Percentiles rank a stretch among this genome's conserved stretches.
Conservation (phyloP, 2,329 filamentous ascomycete genomes). For the Epichloe amarillans region DNA sequence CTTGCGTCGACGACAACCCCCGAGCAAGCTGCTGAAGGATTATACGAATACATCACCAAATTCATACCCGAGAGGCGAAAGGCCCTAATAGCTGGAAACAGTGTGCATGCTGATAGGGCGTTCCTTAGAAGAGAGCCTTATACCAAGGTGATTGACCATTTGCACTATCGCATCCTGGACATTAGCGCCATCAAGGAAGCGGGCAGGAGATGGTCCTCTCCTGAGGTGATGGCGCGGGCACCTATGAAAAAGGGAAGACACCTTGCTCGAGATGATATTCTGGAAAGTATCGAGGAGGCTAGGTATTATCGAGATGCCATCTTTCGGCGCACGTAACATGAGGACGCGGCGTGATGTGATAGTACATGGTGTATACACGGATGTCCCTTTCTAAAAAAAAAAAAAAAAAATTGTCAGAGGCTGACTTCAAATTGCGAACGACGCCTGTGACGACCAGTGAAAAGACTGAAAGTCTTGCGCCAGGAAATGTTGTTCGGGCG, state of each 20-base stretch:
- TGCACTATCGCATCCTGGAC: conserved; percentile 86
- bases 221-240: conserved; percentile 34
- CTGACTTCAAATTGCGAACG: not conserved
- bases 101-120: conserved; percentile 75
- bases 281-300: conserved; percentile 91
- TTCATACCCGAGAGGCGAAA: conserved; percentile 52
- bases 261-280: conserved; percentile 75
- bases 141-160: conserved; percentile 54
- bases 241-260: conserved; percentile 73
- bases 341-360: not conserved
- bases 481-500: no score
- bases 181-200: conserved; percentile 91
- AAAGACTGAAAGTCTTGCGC: no score
- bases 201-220: conserved; percentile 59
- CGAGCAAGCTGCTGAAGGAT: conserved; percentile 53
- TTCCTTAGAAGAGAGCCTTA: conserved; percentile 72
- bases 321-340: conserved; percentile 33
- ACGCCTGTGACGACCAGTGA: not conserved
- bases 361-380: not conserved
- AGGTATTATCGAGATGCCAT: conserved; percentile 64
- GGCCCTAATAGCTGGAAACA: conserved; percentile 80
- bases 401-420: no score
- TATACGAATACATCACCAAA: conserved; percentile 66
- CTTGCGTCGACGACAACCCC: conserved; percentile 61
- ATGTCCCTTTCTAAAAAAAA: no score